These are phyloP conservation scores for Aspergillus tubingensis DNA, from an alignment of 2,329 filamentous ascomycete species.

Conservation along the genomic window DNA sequence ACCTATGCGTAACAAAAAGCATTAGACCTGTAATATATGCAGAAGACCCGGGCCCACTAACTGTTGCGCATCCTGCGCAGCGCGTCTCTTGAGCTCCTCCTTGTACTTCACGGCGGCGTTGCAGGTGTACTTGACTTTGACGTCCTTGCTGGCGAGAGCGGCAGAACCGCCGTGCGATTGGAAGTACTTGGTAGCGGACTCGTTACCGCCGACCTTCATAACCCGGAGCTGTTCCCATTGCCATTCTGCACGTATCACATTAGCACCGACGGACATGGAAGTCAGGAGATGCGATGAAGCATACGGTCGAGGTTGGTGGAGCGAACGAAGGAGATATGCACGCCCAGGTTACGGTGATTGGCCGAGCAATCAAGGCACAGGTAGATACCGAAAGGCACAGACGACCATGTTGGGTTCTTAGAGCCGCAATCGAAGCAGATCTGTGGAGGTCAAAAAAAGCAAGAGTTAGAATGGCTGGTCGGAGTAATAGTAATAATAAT, in stretches of 20 bases:
- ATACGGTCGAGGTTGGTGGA: constrained; percentile 98
- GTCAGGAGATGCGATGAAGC: constrained; percentile 40
- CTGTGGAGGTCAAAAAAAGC: constrained; percentile 48
- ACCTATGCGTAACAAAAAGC: constrained; percentile 53
- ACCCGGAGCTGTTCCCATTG: constrained; percentile 97
- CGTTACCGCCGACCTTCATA: constrained; percentile 98
- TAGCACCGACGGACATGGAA: constrained; percentile 17
- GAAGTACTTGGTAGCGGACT: constrained; percentile 97
- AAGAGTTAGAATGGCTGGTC: constrained; percentile 18
- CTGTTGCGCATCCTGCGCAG: constrained; percentile 80
- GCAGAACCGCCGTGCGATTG: constrained; percentile 93
- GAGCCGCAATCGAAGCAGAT: constrained; percentile 97
- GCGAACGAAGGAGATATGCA: constrained; percentile 98
- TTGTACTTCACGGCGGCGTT: constrained; percentile 96
- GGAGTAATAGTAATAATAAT: background rate
- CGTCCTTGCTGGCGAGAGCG: constrained; percentile 91
- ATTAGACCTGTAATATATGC: constrained; percentile 8
- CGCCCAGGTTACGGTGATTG: constrained; percentile 94
- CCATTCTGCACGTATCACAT: constrained; percentile 66
- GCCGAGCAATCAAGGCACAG: constrained; percentile 97
- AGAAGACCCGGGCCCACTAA: constrained; percentile 49
- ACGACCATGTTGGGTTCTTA: constrained; percentile 98
- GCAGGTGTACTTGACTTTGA: constrained; percentile 95
- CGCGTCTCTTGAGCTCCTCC: constrained; percentile 86
- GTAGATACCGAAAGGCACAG: constrained; percentile 95